These are phyloP conservation scores for Dictyostelium firmibasis DNA, from an alignment of 78 protist species.

Conservation along the genomic window DNA sequence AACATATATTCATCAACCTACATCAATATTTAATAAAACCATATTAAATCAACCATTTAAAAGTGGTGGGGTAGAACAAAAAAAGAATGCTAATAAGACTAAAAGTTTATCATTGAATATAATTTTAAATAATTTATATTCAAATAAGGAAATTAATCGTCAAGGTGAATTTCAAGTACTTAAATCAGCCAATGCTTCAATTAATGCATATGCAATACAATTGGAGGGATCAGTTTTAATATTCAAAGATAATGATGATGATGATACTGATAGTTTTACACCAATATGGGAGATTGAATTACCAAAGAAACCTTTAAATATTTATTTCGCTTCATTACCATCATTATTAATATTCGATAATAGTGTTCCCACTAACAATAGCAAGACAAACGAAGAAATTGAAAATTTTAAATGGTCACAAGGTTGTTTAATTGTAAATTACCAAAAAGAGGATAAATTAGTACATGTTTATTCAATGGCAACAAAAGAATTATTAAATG, in stretches of 20 bases:
- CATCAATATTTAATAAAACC: background rate
- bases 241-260: background rate
- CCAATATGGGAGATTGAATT: background rate
- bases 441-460: background rate
- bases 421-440: conserved; percentile 11
- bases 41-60: background rate
- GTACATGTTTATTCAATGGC: conserved; percentile 24
- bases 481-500: conserved; percentile 1
- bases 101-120: background rate
- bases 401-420: conserved; percentile 15
- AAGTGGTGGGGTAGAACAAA: background rate
- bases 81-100: background rate
- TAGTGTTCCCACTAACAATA: background rate
- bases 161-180: background rate
- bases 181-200: background rate
- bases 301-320: background rate
- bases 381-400: background rate
- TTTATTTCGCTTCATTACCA: background rate
- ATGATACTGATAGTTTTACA: background rate
- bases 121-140: background rate
- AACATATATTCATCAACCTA: background rate
- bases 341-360: background rate
- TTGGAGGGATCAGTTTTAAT: background rate
- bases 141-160: background rate
- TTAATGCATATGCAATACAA: background rate